These are phyloP conservation scores for Stephanodiscus minutulus DNA, from an alignment of 108 stramenopile species.

Conservation along the genomic window DNA sequence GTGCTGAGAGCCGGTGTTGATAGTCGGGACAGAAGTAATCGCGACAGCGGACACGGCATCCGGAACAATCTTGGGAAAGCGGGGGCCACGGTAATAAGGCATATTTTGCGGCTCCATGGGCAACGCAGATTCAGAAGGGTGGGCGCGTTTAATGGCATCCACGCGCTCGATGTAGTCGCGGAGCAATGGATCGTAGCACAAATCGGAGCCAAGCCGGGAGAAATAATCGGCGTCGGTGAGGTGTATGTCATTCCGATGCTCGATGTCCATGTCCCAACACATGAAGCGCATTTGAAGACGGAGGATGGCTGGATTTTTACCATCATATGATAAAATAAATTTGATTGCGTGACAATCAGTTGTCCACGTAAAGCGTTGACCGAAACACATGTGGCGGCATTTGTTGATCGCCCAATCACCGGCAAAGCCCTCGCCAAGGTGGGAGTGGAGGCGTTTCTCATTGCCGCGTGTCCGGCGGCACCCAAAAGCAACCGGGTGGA, in stretches of 20 bases:
- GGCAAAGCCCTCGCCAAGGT: not conserved
- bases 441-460: not conserved
- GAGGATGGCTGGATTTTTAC: too few species aligned
- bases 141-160: not conserved
- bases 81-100: too few species aligned
- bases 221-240: not conserved
- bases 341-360: not conserved
- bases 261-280: slow-evolving; percentile 1
- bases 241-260: not conserved
- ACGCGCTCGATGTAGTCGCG: not conserved
- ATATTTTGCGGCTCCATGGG: too few species aligned
- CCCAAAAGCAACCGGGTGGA: not conserved
- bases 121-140: too few species aligned
- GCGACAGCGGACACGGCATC: too few species aligned
- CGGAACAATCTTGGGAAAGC: too few species aligned
- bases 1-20: too few species aligned
- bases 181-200: not conserved
- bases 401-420: slow-evolving; percentile 1
- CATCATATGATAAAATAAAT: not conserved
- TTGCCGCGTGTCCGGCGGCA: not conserved
- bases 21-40: too few species aligned
- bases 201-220: not conserved
- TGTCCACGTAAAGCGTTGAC: not conserved
- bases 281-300: too few species aligned
- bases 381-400: slow-evolving; percentile 1